phyloP scores from a whole-genome alignment of 2,329 filamentous ascomycete species.

The Bipolaris zeicola region DNA sequence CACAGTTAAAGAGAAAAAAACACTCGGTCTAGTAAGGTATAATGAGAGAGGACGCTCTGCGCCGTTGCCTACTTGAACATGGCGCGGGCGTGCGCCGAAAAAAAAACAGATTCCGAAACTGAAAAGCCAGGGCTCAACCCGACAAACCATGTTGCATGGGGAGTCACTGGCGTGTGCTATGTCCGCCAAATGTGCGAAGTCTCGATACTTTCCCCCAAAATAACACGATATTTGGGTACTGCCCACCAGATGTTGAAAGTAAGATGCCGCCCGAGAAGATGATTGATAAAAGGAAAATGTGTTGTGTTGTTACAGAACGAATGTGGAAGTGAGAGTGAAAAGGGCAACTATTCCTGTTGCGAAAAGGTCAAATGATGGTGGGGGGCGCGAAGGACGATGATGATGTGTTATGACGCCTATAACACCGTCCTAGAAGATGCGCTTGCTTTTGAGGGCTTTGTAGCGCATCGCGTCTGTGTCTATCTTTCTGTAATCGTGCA shows the following conservation, averaged over 20 bases:
- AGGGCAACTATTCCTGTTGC: conserved; percentile 24
- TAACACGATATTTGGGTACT: conserved; percentile 18
- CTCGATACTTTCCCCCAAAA: conserved; percentile 24
- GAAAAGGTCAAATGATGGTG: conserved; percentile 34
- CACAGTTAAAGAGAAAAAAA: conserved; percentile 34
- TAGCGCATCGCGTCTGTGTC: conserved; percentile 26
- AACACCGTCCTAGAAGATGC: conserved; percentile 39
- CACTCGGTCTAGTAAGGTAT: conserved; percentile 41
- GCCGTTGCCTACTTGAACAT: conserved; percentile 20
- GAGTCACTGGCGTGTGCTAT: conserved; percentile 5
- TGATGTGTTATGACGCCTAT: conserved; percentile 28
- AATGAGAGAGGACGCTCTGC: conserved; percentile 25
- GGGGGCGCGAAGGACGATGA: conserved; percentile 21
- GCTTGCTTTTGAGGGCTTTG: conserved; percentile 32
- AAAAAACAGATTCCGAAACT: conserved; percentile 23
- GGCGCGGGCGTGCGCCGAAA: conserved; percentile 10
- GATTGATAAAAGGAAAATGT: conserved; percentile 28
- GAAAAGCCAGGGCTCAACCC: conserved; percentile 19
- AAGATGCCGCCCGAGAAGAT: conserved; percentile 35
- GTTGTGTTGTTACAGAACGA: too few relatives aligned
- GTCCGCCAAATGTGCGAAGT: conserved; percentile 9
- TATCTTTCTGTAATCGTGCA: conserved; percentile 36
- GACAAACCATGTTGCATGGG: conserved; percentile 9
- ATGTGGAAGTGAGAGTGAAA: background rate
- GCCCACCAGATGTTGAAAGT: conserved; percentile 22